phyloP scores from a whole-genome alignment of 2,329 filamentous ascomycete genomes.

The Exophiala calicioides region DNA sequence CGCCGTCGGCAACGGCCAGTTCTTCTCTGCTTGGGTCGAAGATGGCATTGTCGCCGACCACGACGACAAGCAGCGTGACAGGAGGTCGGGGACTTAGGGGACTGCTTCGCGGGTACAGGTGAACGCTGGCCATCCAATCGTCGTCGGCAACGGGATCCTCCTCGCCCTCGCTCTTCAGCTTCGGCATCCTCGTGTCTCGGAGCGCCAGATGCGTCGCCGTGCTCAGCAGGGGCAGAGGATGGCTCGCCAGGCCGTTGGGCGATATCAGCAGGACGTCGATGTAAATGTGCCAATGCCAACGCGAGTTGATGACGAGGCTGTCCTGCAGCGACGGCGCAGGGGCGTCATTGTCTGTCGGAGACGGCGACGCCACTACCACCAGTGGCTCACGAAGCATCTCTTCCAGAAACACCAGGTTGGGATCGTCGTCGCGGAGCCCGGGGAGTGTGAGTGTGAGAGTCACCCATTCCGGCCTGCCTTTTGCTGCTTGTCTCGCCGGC shows the following conservation, averaged over 20 bases:
- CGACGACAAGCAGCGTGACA: constrained; percentile 85
- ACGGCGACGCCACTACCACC: constrained; percentile 54
- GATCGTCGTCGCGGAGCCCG: constrained; percentile 86
- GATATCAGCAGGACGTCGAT: constrained; percentile 72
- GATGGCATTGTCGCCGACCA: constrained; percentile 82
- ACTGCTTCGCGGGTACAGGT: constrained; percentile 65
- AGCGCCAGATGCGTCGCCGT: constrained; percentile 92
- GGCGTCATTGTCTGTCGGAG: not conserved
- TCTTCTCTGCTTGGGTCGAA: constrained; percentile 93
- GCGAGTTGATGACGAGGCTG: constrained; percentile 79
- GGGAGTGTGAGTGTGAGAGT: constrained; percentile 91
- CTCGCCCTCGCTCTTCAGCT: constrained; percentile 82
- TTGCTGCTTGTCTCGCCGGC: constrained; percentile 30
- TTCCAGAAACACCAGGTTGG: constrained; percentile 79
- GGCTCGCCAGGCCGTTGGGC: constrained; percentile 68
- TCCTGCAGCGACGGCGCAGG: constrained; percentile 49
- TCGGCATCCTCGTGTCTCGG: constrained; percentile 79
- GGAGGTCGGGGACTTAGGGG: constrained; percentile 58
- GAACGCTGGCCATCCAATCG: constrained; percentile 84
- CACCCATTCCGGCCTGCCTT: constrained; percentile 70
- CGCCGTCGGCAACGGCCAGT: constrained; percentile 85
- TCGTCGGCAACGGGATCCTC: constrained; percentile 98
- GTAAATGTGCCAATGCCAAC: constrained; percentile 96
- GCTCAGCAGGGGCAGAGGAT: constrained; percentile 88
- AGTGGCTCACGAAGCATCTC: constrained; percentile 88